Percentiles rank a stretch among this genome's conserved stretches.
Conservation (phyloP, 768 basidiomycete genomes). For the Serendipita sp. region DNA sequence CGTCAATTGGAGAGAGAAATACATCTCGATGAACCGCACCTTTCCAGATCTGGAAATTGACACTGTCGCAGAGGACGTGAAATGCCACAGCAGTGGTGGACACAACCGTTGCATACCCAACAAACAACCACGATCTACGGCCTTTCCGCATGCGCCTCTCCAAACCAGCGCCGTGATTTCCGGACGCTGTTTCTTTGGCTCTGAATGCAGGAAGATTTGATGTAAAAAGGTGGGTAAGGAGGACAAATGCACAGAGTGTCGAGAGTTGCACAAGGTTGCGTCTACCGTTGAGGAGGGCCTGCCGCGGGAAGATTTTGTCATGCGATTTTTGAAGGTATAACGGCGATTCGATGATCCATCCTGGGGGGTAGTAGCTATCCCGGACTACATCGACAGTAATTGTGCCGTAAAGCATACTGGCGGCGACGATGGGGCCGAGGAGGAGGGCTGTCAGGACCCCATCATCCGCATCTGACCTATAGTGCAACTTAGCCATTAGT, state of each 20-base stretch:
- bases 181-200: slow-evolving; percentile 38
- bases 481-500: slow-evolving; percentile 6
- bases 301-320: slow-evolving; percentile 28
- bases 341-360: slow-evolving; percentile 72
- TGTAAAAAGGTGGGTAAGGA: slow-evolving; percentile 63
- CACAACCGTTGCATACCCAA: slow-evolving; percentile 43
- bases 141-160: slow-evolving; percentile 29
- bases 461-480: slow-evolving; percentile 68
- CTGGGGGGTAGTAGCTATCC: slow-evolving; percentile 30
- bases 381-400: slow-evolving; percentile 13
- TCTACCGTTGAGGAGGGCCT: slow-evolving; percentile 47
- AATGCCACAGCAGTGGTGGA: slow-evolving; percentile 34
- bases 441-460: slow-evolving; percentile 71
- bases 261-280: slow-evolving; percentile 63
- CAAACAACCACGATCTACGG: slow-evolving; percentile 43
- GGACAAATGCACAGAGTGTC: slow-evolving; percentile 62
- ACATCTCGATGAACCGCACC: slow-evolving; percentile 30
- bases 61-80: slow-evolving; percentile 29
- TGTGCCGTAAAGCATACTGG: slow-evolving; percentile 41
- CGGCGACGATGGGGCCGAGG: slow-evolving; percentile 67
- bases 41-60: slow-evolving; percentile 47
- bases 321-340: slow-evolving; percentile 31
- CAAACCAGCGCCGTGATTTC: background rate
- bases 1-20: background rate
- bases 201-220: slow-evolving; percentile 30